Evolutionary conservation across 306 rosid species (phyloP).

Genomic region (Fragaria iinumae): DNA sequence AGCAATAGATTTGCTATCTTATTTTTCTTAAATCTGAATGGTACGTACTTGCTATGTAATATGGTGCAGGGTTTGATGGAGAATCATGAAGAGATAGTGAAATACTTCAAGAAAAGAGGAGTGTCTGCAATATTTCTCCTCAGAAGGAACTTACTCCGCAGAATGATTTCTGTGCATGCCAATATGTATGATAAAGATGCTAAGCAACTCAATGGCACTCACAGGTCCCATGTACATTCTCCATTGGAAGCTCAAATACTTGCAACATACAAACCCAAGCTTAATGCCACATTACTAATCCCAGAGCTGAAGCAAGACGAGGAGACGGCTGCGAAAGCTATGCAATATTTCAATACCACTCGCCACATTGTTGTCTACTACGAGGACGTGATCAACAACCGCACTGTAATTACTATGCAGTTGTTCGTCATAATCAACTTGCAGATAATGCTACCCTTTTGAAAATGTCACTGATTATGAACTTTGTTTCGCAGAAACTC

Average conservation of each 20-base stretch:
- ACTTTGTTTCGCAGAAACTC: conserved; percentile 37
- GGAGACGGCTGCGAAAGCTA: conserved; percentile 38
- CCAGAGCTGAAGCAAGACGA: conserved; percentile 42
- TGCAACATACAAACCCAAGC: conserved; percentile 49
- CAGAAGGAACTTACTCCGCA: conserved; percentile 62
- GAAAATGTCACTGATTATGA: not conserved
- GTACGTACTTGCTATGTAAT: not conserved
- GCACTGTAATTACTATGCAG: conserved; percentile 36
- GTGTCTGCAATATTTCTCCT: conserved; percentile 55
- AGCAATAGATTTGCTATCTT: not conserved
- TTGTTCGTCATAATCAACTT: not conserved
- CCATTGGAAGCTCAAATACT: conserved; percentile 52
- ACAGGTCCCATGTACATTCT: conserved; percentile 68
- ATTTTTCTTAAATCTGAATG: not conserved
- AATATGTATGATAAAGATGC: conserved; percentile 54
- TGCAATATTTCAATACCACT: conserved; percentile 49
- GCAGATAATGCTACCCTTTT: not conserved
- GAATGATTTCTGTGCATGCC: conserved; percentile 66
- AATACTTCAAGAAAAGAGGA: conserved; percentile 48
- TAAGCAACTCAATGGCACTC: conserved; percentile 63
- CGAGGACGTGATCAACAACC: conserved; percentile 59
- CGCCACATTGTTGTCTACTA: conserved; percentile 59
- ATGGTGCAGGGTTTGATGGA: conserved; percentile 44
- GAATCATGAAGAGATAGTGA: conserved; percentile 47
- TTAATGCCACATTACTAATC: conserved; percentile 39